A percentile compares a stretch with the other conserved stretches of the same genome.
These are phyloP conservation scores for Candida golubevii DNA, from an alignment of 805 yeast genomes.

Conservation along the genomic window DNA sequence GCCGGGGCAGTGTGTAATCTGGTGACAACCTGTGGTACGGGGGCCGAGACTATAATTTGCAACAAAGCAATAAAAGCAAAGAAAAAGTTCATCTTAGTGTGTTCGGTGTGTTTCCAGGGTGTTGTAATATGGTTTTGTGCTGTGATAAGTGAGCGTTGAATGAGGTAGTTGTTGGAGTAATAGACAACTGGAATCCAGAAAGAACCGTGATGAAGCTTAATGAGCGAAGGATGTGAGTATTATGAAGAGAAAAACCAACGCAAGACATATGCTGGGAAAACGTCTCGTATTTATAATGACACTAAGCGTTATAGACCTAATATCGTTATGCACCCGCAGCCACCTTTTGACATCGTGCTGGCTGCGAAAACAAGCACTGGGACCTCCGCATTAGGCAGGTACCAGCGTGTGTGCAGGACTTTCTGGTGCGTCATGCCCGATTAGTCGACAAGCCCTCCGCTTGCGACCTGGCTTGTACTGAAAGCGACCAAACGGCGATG, in stretches of 20 bases:
- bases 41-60: slow-evolving; percentile 27
- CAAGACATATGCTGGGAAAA: no score
- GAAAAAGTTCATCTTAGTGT: not conserved
- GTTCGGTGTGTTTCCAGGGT: no score
- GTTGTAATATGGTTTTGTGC: not conserved
- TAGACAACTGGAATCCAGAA: not conserved
- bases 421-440: not conserved
- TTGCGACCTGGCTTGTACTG: slow-evolving; percentile 5
- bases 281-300: no score
- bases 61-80: slow-evolving; percentile 14
- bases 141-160: not conserved
- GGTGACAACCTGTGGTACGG: slow-evolving; percentile 43
- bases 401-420: slow-evolving; percentile 1
- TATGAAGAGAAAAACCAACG: no score
- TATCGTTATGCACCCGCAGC: no score
- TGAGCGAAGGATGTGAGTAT: not conserved
- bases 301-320: no score
- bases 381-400: slow-evolving; percentile 1
- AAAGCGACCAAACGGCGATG: not conserved
- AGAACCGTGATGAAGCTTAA: not conserved
- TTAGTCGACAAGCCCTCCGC: slow-evolving; percentile 1
- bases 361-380: slow-evolving; percentile 7
- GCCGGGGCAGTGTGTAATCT: slow-evolving; percentile 54
- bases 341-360: slow-evolving; percentile 1
- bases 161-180: not conserved